Base-by-base conservation (phyloP, 2,329 filamentous ascomycete genomes). In the Aureobasidium sp. region DNA sequence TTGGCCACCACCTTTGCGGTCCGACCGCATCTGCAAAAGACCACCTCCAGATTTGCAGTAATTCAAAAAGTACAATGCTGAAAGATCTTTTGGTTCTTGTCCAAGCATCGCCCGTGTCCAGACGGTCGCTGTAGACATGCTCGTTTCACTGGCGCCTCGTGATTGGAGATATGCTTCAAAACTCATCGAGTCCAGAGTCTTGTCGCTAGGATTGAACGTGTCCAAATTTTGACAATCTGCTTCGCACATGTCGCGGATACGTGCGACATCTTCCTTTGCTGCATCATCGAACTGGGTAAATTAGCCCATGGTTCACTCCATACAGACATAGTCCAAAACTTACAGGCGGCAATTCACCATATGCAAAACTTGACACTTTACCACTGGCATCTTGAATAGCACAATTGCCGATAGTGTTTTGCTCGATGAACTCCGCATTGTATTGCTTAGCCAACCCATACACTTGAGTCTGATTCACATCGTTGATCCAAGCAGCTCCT, bases 401-500 rank as follows among this genome's bases (percentile, higher is more conserved):
- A 11, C 71, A 74, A 2, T 76, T 72, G 0, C 82, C 81, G 0
- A 69, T 62, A 0, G 76, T 77, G 37, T 79, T 79, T 66, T 85
- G 82, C 66, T 75, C 73, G 8, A 81, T 72, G 0, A 79, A 63
- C 29, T 81, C 76, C 0, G 79, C 66, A 0, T 75, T 74, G 54
- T 77, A 80, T 42, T 69, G 65, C 50, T 73, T 66, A 0, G 75
- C 75, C 8, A 82, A 68, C 0, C 68, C 71, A 64, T 70, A 78
- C 53, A 84, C 76, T 3, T 71, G 71, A 29, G 66, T 71, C 64
- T 85, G 82, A 56, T 77, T 81, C 1, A 72, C 77, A 58, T 84
- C 79, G 64, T 86, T 85, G 65, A 85, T 79, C 83, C 83, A 86
- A 0, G 81, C 81, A 0, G 81, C 83, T 2, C 83, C 83, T 0